A percentile compares a stretch with the other conserved stretches of the same genome.
Evolutionary conservation across 768 basidiomycete genomes (phyloP).

Genomic region (Leccinellum albellum): DNA sequence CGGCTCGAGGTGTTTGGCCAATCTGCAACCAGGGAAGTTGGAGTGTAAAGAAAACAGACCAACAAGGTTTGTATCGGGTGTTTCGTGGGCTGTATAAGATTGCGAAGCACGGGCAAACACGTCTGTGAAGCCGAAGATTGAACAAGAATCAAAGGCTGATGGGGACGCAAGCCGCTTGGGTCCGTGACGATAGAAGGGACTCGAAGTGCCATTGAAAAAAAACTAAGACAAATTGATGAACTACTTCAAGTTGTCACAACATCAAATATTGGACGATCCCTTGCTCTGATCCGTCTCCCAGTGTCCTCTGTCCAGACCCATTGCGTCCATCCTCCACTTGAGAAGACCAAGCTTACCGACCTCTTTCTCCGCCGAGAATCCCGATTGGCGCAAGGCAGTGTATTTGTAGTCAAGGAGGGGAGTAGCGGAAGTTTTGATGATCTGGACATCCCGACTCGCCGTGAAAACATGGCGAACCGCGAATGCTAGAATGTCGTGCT

Average conservation of each 20-base stretch:
- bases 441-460: conserved; percentile 37
- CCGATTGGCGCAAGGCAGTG: conserved; percentile 41
- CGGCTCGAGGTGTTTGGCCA: conserved; percentile 16
- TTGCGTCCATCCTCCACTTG: conserved; percentile 49
- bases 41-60: conserved; percentile 57
- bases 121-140: conserved; percentile 62
- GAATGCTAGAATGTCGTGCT: conserved; percentile 62
- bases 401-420: conserved; percentile 51
- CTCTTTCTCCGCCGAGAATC: conserved; percentile 47
- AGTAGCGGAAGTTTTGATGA: conserved; percentile 45
- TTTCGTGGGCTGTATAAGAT: conserved; percentile 34
- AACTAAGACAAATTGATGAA: background rate
- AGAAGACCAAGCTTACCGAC: conserved; percentile 49
- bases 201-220: conserved; percentile 23
- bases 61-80: conserved; percentile 35
- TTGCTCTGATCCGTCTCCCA: conserved; percentile 39
- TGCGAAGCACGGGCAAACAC: conserved; percentile 51
- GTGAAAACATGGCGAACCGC: conserved; percentile 59
- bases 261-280: conserved; percentile 9
- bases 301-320: conserved; percentile 40
- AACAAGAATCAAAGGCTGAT: conserved; percentile 48
- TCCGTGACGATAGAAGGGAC: conserved; percentile 29
- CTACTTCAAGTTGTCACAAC: background rate
- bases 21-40: conserved; percentile 40
- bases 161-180: conserved; percentile 18